These are phyloP conservation scores for Chlamydomonas schloesseri DNA, from an alignment of 139 green algal species.

Conservation along the genomic window DNA sequence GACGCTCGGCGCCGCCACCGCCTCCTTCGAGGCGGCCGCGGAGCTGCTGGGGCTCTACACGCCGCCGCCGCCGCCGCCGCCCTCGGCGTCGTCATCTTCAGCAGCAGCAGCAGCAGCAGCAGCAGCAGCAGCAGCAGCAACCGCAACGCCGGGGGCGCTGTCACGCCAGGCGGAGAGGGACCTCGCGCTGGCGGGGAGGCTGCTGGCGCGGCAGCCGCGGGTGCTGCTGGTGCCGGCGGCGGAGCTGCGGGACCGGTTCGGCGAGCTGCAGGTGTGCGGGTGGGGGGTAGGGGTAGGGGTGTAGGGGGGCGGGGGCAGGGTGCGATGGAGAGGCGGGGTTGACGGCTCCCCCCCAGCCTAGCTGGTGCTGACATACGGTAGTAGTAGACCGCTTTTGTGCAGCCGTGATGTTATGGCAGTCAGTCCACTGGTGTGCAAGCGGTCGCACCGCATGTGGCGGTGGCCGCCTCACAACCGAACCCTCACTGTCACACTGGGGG, in stretches of 20 bases:
- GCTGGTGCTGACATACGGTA: too few species aligned
- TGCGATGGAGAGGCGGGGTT: not conserved
- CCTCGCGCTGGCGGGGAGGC: not conserved
- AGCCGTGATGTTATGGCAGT: too few species aligned
- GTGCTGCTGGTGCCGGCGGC: conserved; percentile 21
- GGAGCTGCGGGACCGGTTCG: conserved; percentile 24
- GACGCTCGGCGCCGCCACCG: not conserved
- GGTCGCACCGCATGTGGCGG: too few species aligned
- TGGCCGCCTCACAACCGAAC: too few species aligned
- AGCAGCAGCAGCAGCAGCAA: not conserved
- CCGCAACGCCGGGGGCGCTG: not conserved
- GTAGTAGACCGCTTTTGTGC: too few species aligned
- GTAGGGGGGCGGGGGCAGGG: not conserved
- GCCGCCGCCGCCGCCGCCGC: not conserved
- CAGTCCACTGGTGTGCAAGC: too few species aligned
- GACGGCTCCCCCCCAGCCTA: not conserved
- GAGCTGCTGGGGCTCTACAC: conserved; percentile 1
- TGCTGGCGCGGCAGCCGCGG: not conserved
- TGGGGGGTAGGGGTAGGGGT: not conserved
- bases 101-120: not conserved
- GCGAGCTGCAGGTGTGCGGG: conserved; percentile 18
- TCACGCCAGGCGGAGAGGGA: not conserved
- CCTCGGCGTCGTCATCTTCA: not conserved
- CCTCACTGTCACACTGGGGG: too few species aligned
- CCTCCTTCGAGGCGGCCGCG: not conserved